Percentiles rank a stretch among this genome's conserved stretches.
These are phyloP conservation scores for Saccharomycopsis phalli DNA, from an alignment of 1,139 yeast species.

Conservation along the genomic window DNA sequence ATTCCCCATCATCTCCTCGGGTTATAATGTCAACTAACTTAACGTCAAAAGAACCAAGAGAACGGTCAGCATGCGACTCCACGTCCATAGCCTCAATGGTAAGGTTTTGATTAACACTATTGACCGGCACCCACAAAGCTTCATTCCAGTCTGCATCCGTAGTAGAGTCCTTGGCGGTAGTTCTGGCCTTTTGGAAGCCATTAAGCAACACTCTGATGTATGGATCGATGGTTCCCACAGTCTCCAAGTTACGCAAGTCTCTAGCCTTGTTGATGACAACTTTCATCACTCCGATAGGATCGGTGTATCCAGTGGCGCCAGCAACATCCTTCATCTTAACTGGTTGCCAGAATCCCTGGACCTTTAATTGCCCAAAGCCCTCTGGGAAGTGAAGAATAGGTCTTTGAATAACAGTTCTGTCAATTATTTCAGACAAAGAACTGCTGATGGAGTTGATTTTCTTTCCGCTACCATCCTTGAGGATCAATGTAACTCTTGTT, in stretches of 20 bases:
- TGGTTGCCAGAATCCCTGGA: constrained; percentile 78
- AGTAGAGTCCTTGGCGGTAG: constrained; percentile 58
- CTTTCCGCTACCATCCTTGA: constrained; percentile 47
- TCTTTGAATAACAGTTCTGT: constrained; percentile 68
- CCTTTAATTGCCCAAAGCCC: constrained; percentile 62
- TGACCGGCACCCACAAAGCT: constrained; percentile 67
- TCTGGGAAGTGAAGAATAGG: constrained; percentile 62
- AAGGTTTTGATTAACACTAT: constrained; percentile 72
- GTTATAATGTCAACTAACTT: constrained; percentile 58
- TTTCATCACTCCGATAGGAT: constrained; percentile 89
- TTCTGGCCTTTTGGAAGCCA: constrained; percentile 70
- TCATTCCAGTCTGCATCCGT: constrained; percentile 83
- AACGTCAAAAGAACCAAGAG: constrained; percentile 75
- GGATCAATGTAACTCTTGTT: constrained; percentile 53
- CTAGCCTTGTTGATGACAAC: constrained; percentile 62
- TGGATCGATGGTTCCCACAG: constrained; percentile 87
- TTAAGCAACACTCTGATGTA: constrained; percentile 74
- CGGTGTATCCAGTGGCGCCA: constrained; percentile 73
- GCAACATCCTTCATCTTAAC: constrained; percentile 59
- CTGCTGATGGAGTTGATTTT: constrained; percentile 52
- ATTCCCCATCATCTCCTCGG: constrained; percentile 58
- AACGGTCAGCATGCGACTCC: constrained; percentile 71
- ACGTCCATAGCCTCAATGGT: constrained; percentile 90
- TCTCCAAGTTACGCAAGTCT: constrained; percentile 74
- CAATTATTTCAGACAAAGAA: constrained; percentile 61